Conservation (phyloP, 768 basidiomycete species). For the Pulveroboletus sp. region DNA sequence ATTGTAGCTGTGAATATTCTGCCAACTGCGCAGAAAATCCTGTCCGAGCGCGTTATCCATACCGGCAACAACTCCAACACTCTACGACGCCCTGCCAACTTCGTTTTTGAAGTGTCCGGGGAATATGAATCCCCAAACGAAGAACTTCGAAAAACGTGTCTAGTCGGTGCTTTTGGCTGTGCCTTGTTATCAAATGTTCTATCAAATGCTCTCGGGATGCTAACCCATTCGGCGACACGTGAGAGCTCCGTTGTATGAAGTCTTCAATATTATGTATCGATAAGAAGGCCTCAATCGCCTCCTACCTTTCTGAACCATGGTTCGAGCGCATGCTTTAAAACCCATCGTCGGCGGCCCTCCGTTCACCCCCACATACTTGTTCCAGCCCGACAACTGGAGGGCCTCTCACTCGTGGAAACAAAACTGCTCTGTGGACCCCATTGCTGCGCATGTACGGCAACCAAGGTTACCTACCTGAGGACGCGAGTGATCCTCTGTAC, state of each 20-base stretch:
- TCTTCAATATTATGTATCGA: background rate
- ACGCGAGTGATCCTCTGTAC: constrained; percentile 9
- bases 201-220: background rate
- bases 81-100: no score
- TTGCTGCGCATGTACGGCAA: constrained; percentile 1
- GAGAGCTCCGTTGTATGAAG: background rate
- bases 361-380: background rate
- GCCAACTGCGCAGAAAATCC: no score
- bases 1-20: no score
- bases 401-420: background rate
- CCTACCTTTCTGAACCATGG: background rate
- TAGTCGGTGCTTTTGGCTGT: background rate
- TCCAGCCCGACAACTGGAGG: background rate
- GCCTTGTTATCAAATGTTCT: background rate
- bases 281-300: background rate
- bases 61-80: no score
- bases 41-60: no score
- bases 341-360: background rate
- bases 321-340: constrained; percentile 3
- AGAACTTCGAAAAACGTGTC: background rate
- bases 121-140: background rate
- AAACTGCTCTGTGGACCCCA: background rate
- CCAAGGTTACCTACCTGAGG: background rate
- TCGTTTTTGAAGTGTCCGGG: background rate
- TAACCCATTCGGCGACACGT: background rate